Evolutionary conservation across 2,329 filamentous ascomycete genomes (phyloP).

Genomic region (Exserohilum turcica): DNA sequence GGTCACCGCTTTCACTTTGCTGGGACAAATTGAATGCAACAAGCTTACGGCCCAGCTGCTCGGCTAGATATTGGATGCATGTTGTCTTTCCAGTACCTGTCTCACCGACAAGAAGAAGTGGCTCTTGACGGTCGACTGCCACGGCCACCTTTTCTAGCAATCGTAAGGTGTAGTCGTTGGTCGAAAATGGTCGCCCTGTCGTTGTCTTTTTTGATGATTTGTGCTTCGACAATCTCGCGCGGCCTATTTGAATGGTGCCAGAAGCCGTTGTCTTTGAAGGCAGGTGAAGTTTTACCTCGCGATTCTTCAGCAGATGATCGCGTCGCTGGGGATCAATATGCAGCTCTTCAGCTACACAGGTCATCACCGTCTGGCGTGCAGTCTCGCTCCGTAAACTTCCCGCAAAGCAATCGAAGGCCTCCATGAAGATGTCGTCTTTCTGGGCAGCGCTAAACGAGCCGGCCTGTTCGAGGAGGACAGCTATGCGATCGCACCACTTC

Average conservation of each 20-base stretch:
- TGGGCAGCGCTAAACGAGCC: constrained; percentile 71
- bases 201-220: constrained; percentile 47
- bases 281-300: constrained; percentile 68
- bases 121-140: constrained; percentile 82
- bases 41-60: constrained; percentile 81
- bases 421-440: constrained; percentile 86
- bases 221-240: constrained; percentile 54
- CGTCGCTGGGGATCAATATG: constrained; percentile 82
- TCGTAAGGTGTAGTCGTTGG: constrained; percentile 81
- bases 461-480: constrained; percentile 65
- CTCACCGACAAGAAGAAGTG: constrained; percentile 93
- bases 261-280: constrained; percentile 34
- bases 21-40: constrained; percentile 96
- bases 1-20: constrained; percentile 95
- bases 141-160: constrained; percentile 87
- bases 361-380: constrained; percentile 64
- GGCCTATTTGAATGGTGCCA: constrained; percentile 43
- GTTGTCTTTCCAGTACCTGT: constrained; percentile 99
- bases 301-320: constrained; percentile 74
- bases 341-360: constrained; percentile 81
- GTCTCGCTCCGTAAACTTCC: constrained; percentile 73
- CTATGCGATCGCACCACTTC: constrained; percentile 85
- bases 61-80: constrained; percentile 88
- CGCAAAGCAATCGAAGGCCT: constrained; percentile 90
- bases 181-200: constrained; percentile 72